These are phyloP conservation scores for Cordyceps tenuipes DNA, from an alignment of 2,329 filamentous ascomycete genomes.

Conservation along the genomic window DNA sequence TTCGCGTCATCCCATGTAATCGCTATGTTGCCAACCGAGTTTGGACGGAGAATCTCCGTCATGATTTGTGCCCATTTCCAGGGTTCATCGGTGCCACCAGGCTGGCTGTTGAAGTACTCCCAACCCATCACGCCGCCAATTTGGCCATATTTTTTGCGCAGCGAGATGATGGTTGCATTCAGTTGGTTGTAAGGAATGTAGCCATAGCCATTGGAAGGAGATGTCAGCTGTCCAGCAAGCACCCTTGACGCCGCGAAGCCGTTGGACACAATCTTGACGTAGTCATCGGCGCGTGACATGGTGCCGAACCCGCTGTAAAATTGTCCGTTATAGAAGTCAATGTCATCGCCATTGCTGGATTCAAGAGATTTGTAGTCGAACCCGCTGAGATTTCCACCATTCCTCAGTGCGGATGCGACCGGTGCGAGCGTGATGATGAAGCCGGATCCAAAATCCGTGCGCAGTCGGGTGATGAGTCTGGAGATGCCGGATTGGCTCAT, in stretches of 20 bases:
- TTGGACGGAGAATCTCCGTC: conserved; percentile 30
- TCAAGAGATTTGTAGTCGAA: conserved; percentile 71
- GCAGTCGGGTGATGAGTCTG: conserved; percentile 56
- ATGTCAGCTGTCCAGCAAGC: conserved; percentile 70
- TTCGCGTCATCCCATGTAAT: conserved; percentile 13
- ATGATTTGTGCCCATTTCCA: conserved; percentile 70
- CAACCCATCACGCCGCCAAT: conserved; percentile 87
- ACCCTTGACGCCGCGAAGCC: conserved; percentile 66
- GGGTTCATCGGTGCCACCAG: conserved; percentile 48
- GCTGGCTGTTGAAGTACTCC: conserved; percentile 79
- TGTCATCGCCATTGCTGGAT: conserved; percentile 48
- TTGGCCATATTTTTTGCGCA: conserved; percentile 43
- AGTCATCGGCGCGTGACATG: conserved; percentile 32
- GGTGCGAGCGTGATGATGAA: conserved; percentile 75
- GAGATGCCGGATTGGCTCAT: conserved; percentile 59
- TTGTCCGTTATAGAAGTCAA: conserved; percentile 78
- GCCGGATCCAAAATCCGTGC: conserved; percentile 54
- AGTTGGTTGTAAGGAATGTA: conserved; percentile 38
- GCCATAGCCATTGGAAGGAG: conserved; percentile 55
- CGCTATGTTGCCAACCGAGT: conserved; percentile 12
- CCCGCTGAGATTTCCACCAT: conserved; percentile 57
- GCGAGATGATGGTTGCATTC: conserved; percentile 29
- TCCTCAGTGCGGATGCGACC: conserved; percentile 61
- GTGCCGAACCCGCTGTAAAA: conserved; percentile 83
- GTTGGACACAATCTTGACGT: conserved; percentile 38